phyloP scores from a whole-genome alignment of 331 rosid genomes.

The Quercus lobata region DNA sequence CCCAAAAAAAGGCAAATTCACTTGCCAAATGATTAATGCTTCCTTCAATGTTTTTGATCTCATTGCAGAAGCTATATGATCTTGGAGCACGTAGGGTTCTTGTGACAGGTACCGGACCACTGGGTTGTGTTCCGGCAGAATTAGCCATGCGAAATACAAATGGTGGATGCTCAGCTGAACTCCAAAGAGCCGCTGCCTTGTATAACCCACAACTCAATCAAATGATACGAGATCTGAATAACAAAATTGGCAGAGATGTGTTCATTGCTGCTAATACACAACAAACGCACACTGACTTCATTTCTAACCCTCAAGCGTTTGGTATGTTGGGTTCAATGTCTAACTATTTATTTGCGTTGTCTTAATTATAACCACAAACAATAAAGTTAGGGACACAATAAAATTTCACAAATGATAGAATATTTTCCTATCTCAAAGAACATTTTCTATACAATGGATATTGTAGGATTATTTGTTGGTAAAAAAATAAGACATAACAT shows the following conservation, averaged over 20 bases:
- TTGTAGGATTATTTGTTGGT: too few species aligned
- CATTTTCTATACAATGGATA: too few species aligned
- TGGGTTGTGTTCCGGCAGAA: slow-evolving; percentile 82
- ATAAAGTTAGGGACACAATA: too few species aligned
- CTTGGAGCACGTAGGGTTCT: slow-evolving; percentile 65
- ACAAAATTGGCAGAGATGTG: slow-evolving; percentile 40
- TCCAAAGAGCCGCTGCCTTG: slow-evolving; percentile 55
- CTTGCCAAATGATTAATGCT: background rate
- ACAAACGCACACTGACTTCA: slow-evolving; percentile 33
- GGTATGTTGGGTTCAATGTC: slow-evolving; percentile 26
- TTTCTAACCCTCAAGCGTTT: slow-evolving; percentile 42
- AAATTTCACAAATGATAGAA: too few species aligned
- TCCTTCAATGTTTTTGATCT: background rate
- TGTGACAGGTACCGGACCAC: slow-evolving; percentile 77
- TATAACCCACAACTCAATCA: slow-evolving; percentile 58
- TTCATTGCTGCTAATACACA: slow-evolving; percentile 57
- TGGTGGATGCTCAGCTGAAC: slow-evolving; percentile 55
- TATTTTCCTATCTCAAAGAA: too few species aligned
- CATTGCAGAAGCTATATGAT: slow-evolving; percentile 47
- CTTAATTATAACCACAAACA: background rate
- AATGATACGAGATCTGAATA: slow-evolving; percentile 47
- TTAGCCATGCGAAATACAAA: slow-evolving; percentile 44
- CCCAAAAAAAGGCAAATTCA: background rate
- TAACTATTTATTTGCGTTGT: background rate
- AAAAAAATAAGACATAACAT: background rate